Evolutionary conservation across 306 rosid genomes (phyloP), one percentile per base, ranked within the genome.

Genomic region (Corylus avellana): DNA sequence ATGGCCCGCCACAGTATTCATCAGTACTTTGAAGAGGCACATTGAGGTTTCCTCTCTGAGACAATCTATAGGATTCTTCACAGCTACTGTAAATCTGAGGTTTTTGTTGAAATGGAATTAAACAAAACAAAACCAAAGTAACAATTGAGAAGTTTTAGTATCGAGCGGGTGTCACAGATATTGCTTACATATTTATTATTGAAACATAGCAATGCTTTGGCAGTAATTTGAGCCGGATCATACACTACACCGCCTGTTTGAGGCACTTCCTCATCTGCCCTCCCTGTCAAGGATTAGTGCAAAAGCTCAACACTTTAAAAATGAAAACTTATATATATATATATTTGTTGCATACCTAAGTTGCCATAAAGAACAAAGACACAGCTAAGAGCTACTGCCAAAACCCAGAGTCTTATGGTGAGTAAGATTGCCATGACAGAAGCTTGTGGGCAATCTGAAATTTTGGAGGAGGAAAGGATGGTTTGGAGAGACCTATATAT

Each of bases 191-290:
- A 77, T 87, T 87, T 90, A 69, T 92, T 88, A 75, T 89, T 86
- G 89, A 95, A 95, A 80, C 98, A 92, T 0, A 87, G 91, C 84
- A 95, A 84, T 25, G 98, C 98, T 66, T 85, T 89, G 83, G 94
- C 77, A 46, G 89, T 81, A 53, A 95, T 82, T 83, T 88, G 87
- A 80, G 92, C 13, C 8, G 97, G 94, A 59, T 91, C 93, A 16
- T 72, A 78, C 59, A 13, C 18, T 0, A 17, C 75, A 14, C 22
- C 64, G 8, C 88, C 74, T 1, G 79, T 53, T 12, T 78, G 80
- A 0, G 88, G 82, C 2, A 44, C 81, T 22, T 77, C 84, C 8
- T 83, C 88, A 14, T 82, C 85, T 57, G 90, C 93, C 47, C 83
- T 79, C 59, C 86, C 97, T 92, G 77, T 59, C 66, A 79, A 62